phyloP scores from a whole-genome alignment of 768 basidiomycete species.

The Pulveroboletus sp. region DNA sequence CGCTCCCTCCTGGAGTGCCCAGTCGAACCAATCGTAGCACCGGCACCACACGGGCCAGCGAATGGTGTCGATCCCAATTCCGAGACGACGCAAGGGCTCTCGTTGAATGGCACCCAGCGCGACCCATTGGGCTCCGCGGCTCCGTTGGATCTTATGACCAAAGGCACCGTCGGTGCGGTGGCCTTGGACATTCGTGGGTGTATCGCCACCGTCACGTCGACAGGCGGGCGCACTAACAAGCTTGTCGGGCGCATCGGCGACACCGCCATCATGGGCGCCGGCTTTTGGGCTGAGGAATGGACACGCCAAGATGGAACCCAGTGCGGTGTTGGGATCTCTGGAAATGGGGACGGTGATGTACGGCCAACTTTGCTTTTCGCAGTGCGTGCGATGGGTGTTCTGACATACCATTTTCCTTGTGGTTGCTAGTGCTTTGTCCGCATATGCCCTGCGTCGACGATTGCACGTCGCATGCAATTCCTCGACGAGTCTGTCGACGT shows the following conservation, averaged over 20 bases:
- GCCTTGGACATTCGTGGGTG: slow-evolving; percentile 75
- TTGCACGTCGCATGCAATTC: slow-evolving; percentile 65
- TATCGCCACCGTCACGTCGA: slow-evolving; percentile 71
- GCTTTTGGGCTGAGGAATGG: slow-evolving; percentile 89
- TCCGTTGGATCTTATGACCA: slow-evolving; percentile 62
- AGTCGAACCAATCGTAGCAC: slow-evolving; percentile 53
- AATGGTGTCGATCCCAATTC: slow-evolving; percentile 6
- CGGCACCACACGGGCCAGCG: slow-evolving; percentile 11
- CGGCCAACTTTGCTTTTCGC: slow-evolving; percentile 23
- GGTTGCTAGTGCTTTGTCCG: slow-evolving; percentile 71
- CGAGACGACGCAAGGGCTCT: slow-evolving; percentile 17
- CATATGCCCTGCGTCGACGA: slow-evolving; percentile 58
- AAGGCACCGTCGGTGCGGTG: slow-evolving; percentile 83
- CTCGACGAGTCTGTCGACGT: slow-evolving; percentile 52
- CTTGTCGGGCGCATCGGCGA: slow-evolving; percentile 81
- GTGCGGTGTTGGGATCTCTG: slow-evolving; percentile 69
- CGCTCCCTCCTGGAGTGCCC: slow-evolving; percentile 70
- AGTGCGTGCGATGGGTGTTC: slow-evolving; percentile 2
- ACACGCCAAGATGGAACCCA: slow-evolving; percentile 27
- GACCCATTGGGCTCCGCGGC: too few species aligned
- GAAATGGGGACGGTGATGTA: slow-evolving; percentile 85
- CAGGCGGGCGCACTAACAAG: slow-evolving; percentile 83
- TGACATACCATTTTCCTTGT: neutral
- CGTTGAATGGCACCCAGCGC: slow-evolving; percentile 9
- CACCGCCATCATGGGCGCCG: slow-evolving; percentile 73